A percentile compares a stretch with the other conserved stretches of the same genome.
Evolutionary conservation across 2,329 filamentous ascomycete species (phyloP).

Genomic region (Penicillium olsonii): DNA sequence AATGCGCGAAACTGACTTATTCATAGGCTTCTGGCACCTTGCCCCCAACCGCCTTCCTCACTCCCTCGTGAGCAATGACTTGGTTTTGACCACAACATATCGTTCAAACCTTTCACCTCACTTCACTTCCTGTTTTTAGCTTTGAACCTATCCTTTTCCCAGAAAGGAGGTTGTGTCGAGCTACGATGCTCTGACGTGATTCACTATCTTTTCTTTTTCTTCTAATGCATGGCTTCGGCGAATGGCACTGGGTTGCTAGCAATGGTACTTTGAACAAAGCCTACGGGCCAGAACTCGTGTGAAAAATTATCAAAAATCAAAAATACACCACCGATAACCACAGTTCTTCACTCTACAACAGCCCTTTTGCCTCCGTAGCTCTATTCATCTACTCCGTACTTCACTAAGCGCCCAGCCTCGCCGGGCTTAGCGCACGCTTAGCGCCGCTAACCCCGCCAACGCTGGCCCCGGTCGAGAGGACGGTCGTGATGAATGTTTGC

Average conservation of each 20-base stretch:
- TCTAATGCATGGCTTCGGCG: constrained; percentile 37
- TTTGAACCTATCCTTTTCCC: constrained; percentile 7
- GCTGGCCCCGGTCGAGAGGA: too few species aligned
- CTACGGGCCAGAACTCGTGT: constrained; percentile 3
- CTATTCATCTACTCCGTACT: too few species aligned
- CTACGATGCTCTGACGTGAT: constrained; percentile 11
- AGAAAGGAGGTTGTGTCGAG: constrained; percentile 8
- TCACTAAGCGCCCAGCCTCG: neutral
- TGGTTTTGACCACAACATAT: neutral
- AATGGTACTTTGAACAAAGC: constrained; percentile 22
- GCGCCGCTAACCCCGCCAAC: too few species aligned
- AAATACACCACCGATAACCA: neutral
- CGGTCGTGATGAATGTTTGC: too few species aligned
- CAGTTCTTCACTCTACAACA: too few species aligned
- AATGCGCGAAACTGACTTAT: constrained; percentile 20
- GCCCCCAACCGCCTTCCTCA: constrained; percentile 53
- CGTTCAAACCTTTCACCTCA: neutral
- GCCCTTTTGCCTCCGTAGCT: too few species aligned
- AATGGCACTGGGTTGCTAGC: constrained; percentile 27
- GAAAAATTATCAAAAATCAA: constrained; percentile 8
- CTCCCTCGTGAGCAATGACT: constrained; percentile 22
- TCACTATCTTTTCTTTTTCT: constrained; percentile 9
- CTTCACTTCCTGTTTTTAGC: neutral
- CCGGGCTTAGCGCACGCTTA: too few species aligned
- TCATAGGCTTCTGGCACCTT: constrained; percentile 43